Percentiles rank a stretch among this genome's conserved stretches.
These are phyloP conservation scores for Syzygium oleosum DNA, from an alignment of 345 rosid genomes.

Conservation along the genomic window DNA sequence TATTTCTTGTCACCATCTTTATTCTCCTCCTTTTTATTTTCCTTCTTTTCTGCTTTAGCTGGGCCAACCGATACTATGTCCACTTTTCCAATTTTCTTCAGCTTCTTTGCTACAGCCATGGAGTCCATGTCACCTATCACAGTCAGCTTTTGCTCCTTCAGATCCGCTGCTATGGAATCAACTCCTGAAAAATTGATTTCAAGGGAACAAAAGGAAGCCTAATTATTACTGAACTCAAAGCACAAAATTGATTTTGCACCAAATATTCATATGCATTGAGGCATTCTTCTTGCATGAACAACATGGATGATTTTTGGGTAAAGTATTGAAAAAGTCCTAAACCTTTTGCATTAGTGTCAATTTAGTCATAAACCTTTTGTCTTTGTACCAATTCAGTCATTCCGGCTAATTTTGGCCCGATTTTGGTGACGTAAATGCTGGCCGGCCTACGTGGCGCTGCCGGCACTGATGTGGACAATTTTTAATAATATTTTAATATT, in stretches of 20 bases:
- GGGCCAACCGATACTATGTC: slow-evolving; percentile 17
- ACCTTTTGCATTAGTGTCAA: no score
- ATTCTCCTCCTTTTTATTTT: neutral
- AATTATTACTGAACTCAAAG: neutral
- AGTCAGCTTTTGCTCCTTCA: neutral
- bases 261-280: neutral
- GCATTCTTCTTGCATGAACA: neutral
- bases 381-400: no score
- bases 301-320: neutral
- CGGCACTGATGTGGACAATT: no score
- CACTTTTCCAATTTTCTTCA: slow-evolving; percentile 23
- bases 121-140: slow-evolving; percentile 20
- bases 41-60: slow-evolving; percentile 18
- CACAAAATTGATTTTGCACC: neutral
- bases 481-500: no score
- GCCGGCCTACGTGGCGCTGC: no score
- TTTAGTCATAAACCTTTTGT: no score
- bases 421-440: no score
- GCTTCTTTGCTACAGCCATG: slow-evolving; percentile 13
- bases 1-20: neutral
- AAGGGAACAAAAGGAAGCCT: neutral
- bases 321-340: no score
- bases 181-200: slow-evolving; percentile 9
- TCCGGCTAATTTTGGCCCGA: no score
- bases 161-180: slow-evolving; percentile 20